Percentiles rank a stretch among this genome's conserved stretches.
These are phyloP conservation scores for Endocalyx cinctus DNA, from an alignment of 2,329 filamentous ascomycete genomes.

Conservation along the genomic window DNA sequence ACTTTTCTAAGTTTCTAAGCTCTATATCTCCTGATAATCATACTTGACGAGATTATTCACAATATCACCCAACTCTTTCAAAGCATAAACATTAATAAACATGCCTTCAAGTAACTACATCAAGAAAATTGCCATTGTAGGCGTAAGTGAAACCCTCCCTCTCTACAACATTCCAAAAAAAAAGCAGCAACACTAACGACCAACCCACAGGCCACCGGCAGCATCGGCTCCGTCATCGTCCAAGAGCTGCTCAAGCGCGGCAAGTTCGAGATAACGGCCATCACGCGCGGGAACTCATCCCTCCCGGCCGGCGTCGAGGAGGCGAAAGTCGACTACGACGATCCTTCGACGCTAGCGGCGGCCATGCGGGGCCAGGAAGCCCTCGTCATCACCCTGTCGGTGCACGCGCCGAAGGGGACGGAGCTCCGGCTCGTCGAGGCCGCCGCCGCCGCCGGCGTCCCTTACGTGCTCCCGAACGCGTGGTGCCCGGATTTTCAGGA, in stretches of 20 bases:
- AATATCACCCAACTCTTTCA: too few species aligned
- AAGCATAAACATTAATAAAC: not conserved
- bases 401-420: conserved; percentile 37
- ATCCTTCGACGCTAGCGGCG: conserved; percentile 37
- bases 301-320: conserved; percentile 41
- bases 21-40: too few species aligned
- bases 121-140: conserved; percentile 41
- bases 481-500: conserved; percentile 38
- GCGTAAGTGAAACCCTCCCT: conserved; percentile 33
- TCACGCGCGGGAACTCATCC: conserved; percentile 38
- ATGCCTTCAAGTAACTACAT: conserved; percentile 30
- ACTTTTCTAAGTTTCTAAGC: too few species aligned
- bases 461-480: conserved; percentile 52
- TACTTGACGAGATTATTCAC: too few species aligned
- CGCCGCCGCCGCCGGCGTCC: conserved; percentile 49
- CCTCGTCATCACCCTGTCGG: conserved; percentile 50
- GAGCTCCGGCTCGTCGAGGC: conserved; percentile 48
- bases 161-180: conserved; percentile 2
- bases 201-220: conserved; percentile 35
- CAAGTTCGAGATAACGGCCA: conserved; percentile 47
- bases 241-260: conserved; percentile 39
- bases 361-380: conserved; percentile 53
- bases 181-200: conserved; percentile 1
- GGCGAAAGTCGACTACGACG: conserved; percentile 39
- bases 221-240: conserved; percentile 34